Conservation (phyloP, 1,284 basidiomycete genomes). For the Papiliotrema flavescens region DNA sequence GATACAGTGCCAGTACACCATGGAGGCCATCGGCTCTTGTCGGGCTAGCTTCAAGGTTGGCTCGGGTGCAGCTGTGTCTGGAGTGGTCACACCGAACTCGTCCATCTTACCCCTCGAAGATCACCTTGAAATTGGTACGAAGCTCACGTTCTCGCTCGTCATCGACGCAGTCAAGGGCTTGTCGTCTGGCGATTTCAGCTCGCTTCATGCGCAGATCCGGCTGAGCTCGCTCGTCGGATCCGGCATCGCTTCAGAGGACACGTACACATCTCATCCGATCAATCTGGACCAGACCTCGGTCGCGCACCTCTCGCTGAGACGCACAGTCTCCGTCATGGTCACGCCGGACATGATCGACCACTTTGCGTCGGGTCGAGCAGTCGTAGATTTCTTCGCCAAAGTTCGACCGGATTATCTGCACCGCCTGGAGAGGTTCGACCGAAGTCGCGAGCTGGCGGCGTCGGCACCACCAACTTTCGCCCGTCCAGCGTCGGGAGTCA, state of each 20-base stretch:
- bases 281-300: constrained; percentile 69
- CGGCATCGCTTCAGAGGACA: constrained; percentile 67
- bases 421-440: constrained; percentile 85
- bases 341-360: constrained; percentile 70
- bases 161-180: constrained; percentile 83
- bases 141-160: constrained; percentile 73
- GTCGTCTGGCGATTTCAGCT: constrained; percentile 75
- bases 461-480: too few species aligned
- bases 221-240: constrained; percentile 75
- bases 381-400: constrained; percentile 82
- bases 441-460: constrained; percentile 52
- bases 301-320: constrained; percentile 73
- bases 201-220: constrained; percentile 77
- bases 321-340: constrained; percentile 72
- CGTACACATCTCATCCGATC: constrained; percentile 68
- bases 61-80: constrained; percentile 23
- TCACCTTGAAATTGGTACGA: constrained; percentile 65
- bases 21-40: constrained; percentile 89
- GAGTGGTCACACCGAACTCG: constrained; percentile 35
- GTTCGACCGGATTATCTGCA: constrained; percentile 76
- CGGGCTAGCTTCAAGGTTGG: constrained; percentile 58
- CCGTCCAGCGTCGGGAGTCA: background rate
- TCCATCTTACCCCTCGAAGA: constrained; percentile 55
- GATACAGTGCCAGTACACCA: constrained; percentile 86
- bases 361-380: constrained; percentile 69